Percentiles rank a stretch among this genome's conserved stretches.
Conservation (phyloP, 352 stramenopile genomes). For the Globisporangium recalcitrans region DNA sequence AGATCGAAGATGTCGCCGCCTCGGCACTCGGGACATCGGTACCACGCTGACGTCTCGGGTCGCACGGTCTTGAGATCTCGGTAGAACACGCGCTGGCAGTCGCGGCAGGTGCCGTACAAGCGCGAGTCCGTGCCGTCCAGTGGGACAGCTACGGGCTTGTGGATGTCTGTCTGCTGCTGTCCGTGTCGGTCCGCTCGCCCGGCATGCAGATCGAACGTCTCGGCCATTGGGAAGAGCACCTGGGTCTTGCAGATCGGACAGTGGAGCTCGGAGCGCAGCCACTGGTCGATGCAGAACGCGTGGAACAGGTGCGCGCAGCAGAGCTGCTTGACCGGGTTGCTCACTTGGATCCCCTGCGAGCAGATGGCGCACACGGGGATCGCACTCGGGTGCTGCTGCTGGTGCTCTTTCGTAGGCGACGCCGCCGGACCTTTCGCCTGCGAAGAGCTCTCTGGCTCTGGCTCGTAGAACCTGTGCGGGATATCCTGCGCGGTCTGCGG, state of each 20-base stretch:
- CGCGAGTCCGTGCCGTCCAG: constrained; percentile 30
- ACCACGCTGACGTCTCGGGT: constrained; percentile 64
- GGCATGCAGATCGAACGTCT: constrained; percentile 16
- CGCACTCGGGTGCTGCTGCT: constrained; percentile 10
- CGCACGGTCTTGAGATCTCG: constrained; percentile 41
- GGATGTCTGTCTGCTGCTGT: neutral
- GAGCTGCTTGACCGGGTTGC: constrained; percentile 46
- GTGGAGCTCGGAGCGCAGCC: constrained; percentile 33
- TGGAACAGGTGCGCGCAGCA: constrained; percentile 65
- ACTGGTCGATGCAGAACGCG: constrained; percentile 47
- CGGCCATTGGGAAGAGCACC: constrained; percentile 47
- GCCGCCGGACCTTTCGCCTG: neutral
- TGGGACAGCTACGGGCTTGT: constrained; percentile 16
- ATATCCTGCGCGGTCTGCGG: constrained; percentile 14
- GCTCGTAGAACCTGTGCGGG: constrained; percentile 7
- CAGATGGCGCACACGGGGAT: constrained; percentile 35
- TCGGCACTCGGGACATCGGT: constrained; percentile 57
- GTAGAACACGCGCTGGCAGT: constrained; percentile 64
- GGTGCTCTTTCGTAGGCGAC: neutral
- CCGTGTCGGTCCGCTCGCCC: neutral
- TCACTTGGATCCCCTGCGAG: constrained; percentile 22
- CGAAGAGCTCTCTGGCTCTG: neutral
- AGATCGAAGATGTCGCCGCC: constrained; percentile 44
- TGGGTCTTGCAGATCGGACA: constrained; percentile 61
- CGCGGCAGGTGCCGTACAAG: constrained; percentile 47